Percentiles rank a stretch among this genome's conserved stretches.
These are phyloP conservation scores for Plenodomus biglobosus DNA, from an alignment of 2,329 filamentous ascomycete genomes.

Conservation along the genomic window DNA sequence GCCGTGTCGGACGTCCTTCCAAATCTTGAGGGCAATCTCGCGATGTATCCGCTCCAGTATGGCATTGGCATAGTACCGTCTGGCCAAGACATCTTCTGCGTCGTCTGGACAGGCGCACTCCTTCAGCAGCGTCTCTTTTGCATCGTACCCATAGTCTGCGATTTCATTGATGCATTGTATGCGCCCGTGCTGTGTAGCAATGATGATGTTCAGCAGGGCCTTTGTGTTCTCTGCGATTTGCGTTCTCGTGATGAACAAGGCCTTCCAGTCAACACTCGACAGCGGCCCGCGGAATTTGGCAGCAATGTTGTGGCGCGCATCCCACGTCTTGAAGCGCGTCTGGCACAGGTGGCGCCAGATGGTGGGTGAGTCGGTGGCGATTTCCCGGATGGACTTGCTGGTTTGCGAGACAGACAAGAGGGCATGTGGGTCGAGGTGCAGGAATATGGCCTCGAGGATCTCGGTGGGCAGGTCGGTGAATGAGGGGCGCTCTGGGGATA, in stretches of 20 bases:
- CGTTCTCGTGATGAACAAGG: conserved; percentile 43
- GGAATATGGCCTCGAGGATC: conserved; percentile 77
- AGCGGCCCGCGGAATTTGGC: conserved; percentile 48
- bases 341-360: conserved; percentile 80
- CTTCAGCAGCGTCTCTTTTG: conserved; percentile 76
- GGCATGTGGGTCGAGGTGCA: conserved; percentile 57
- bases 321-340: conserved; percentile 73
- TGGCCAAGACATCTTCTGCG: conserved; percentile 73
- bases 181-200: conserved; percentile 70
- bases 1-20: conserved; percentile 60
- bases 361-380: conserved; percentile 70
- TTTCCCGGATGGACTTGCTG: conserved; percentile 63
- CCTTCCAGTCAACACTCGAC: conserved; percentile 71
- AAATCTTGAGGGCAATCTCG: conserved; percentile 74
- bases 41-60: conserved; percentile 80
- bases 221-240: conserved; percentile 39
- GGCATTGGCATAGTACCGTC: conserved; percentile 73
- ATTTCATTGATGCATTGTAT: conserved; percentile 71
- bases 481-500: conserved; percentile 14
- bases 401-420: conserved; percentile 59
- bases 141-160: conserved; percentile 76
- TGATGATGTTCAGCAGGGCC: conserved; percentile 62
- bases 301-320: conserved; percentile 47
- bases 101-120: conserved; percentile 63
- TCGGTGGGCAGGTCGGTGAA: conserved; percentile 69